Base-by-base conservation (phyloP, 225 moss, liverwort and hornwort genomes). In the Antitrichia curtipendula region DNA sequence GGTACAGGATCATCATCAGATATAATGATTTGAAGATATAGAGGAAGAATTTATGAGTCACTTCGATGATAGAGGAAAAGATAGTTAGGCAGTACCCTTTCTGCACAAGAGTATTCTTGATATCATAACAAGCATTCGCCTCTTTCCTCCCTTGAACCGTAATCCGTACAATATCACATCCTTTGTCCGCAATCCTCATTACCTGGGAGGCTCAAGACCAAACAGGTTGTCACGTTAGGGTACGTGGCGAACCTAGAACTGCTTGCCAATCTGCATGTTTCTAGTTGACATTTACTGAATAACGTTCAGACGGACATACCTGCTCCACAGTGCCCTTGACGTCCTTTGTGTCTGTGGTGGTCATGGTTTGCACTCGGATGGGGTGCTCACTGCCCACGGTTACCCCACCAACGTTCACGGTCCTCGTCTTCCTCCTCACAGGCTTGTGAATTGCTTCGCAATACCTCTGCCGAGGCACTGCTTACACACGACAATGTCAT, bases 311-410 rank as follows among this genome's bases (percentile, higher is more conserved):
- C 52, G 56, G 54, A 75, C 53, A 78, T 59, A 95, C 98, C 95
- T 99, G 99, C 74, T 97, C 97, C 54, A 97, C 96, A 69, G 93
- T 97, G 91, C 91, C 96, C 52, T 89, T 87, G 57, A 99, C 94
- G 90, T 99, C 99, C 86, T 97, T 99, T 13, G 97, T 99, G 85
- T 99, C 99, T 69, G 99, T 97, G 72, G 99, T 99, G 79, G 99
- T 99, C 99, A 99, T 99, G 73, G 99, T 99, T 91, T 99, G 99
- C 90, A 96, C 95, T 34, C 99, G 93, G 87, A 99, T 92, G 10
- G 96, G 95, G 81, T 97, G 96, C 62, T 97, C 99, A 86, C 99
- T 99, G 82, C 97, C 99, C 31, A 99, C 95, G 11, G 94, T 91
- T 80, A 99, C 96, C 84, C 90, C 91, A 84, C 99, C 99, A 54